Percentiles rank a stretch among this genome's conserved stretches.
Conservation (phyloP, 441 rosid genomes). For the Pelargonium cotyledonis region DNA sequence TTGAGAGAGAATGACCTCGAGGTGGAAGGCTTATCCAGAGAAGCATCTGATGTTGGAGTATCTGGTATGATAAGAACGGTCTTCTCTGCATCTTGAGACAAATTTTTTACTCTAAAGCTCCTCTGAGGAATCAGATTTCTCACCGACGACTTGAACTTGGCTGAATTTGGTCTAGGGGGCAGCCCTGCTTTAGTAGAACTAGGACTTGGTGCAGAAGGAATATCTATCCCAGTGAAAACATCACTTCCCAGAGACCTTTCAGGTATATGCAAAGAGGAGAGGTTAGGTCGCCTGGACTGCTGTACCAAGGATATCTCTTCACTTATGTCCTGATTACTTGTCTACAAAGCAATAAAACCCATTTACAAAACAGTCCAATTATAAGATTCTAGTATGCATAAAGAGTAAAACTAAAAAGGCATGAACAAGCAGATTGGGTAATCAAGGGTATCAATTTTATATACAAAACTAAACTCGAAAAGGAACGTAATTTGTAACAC, state of each 20-base stretch:
- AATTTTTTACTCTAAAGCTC: slow-evolving; percentile 32
- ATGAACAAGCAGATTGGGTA: background rate
- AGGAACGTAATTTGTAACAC: background rate
- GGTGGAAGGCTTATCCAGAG: slow-evolving; percentile 32
- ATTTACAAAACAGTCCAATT: background rate
- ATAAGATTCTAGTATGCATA: background rate
- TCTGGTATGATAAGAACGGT: slow-evolving; percentile 39
- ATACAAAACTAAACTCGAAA: background rate
- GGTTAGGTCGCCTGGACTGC: slow-evolving; percentile 30
- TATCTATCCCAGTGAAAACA: slow-evolving; percentile 25
- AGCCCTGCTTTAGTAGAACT: slow-evolving; percentile 28
- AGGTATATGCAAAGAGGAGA: slow-evolving; percentile 41
- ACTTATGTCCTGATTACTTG: slow-evolving; percentile 15
- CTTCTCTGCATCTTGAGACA: slow-evolving; percentile 34
- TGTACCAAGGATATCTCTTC: slow-evolving; percentile 21
- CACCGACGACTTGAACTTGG: slow-evolving; percentile 37
- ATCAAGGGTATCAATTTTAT: background rate
- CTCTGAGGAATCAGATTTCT: slow-evolving; percentile 41
- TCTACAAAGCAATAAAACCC: slow-evolving; percentile 16
- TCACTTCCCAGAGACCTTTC: slow-evolving; percentile 30
- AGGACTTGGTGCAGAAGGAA: slow-evolving; percentile 30
- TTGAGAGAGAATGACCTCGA: slow-evolving; percentile 41
- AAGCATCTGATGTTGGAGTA: slow-evolving; percentile 29
- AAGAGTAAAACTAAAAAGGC: background rate
- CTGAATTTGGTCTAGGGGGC: slow-evolving; percentile 49